Evolutionary conservation across 805 yeast genomes (phyloP).

Genomic region (Lipomyces sp.): DNA sequence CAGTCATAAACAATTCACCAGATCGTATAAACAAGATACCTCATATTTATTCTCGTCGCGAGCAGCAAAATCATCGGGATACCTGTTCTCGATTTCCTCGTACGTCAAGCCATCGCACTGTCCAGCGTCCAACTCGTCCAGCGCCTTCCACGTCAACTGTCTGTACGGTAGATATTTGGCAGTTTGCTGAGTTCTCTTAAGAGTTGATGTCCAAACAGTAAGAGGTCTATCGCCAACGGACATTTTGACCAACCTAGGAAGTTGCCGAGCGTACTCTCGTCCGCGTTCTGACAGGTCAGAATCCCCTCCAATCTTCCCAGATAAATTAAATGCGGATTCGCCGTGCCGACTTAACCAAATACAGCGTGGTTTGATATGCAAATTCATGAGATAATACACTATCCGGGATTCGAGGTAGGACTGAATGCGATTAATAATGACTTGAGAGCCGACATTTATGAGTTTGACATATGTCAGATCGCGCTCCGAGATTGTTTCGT

Average conservation of each 20-base stretch:
- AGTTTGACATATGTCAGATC: slow-evolving; percentile 82
- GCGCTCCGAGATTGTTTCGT: slow-evolving; percentile 71
- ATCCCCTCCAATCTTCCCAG: slow-evolving; percentile 96
- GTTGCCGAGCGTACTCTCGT: slow-evolving; percentile 74
- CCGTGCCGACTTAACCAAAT: slow-evolving; percentile 97
- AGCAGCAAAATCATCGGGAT: slow-evolving; percentile 94
- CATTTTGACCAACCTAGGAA: slow-evolving; percentile 74
- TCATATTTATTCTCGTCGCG: slow-evolving; percentile 95
- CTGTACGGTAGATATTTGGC: slow-evolving; percentile 80
- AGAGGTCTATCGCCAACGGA: slow-evolving; percentile 61
- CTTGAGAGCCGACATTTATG: slow-evolving; percentile 85
- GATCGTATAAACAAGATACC: slow-evolving; percentile 10
- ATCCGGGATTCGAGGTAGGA: slow-evolving; percentile 89
- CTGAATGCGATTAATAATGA: slow-evolving; percentile 83
- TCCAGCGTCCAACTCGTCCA: slow-evolving; percentile 97
- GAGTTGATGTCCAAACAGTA: slow-evolving; percentile 95
- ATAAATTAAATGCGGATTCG: slow-evolving; percentile 87
- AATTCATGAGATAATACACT: slow-evolving; percentile 93
- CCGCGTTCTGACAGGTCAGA: slow-evolving; percentile 85
- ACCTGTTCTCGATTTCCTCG: slow-evolving; percentile 81
- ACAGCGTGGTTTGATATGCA: slow-evolving; percentile 88
- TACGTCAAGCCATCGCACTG: slow-evolving; percentile 97
- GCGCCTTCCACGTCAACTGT: slow-evolving; percentile 91
- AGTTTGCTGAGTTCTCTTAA: slow-evolving; percentile 90
- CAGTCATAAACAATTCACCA: slow-evolving; percentile 5